Conservation (phyloP, 805 yeast genomes). For the Metschnikowia matae region DNA sequence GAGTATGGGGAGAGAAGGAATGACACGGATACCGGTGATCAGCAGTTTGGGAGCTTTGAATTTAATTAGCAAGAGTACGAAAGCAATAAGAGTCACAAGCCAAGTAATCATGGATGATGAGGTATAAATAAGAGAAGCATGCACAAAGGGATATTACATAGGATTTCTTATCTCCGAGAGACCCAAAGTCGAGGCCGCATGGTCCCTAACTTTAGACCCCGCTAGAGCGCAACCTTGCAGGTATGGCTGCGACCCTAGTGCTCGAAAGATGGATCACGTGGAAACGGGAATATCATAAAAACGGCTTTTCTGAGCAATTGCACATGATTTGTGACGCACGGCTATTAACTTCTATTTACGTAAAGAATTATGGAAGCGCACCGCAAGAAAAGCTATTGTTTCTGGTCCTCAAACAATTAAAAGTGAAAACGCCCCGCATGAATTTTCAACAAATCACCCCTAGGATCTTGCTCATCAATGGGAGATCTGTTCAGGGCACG, state of each 20-base stretch:
- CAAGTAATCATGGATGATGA: neutral
- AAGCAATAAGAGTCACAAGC: neutral
- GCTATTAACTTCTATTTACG: neutral
- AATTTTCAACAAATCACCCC: no score
- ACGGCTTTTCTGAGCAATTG: neutral
- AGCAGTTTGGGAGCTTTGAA: neutral
- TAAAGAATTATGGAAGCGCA: neutral
- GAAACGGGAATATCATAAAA: neutral
- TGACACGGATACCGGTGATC: constrained; percentile 37
- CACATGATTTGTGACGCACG: neutral
- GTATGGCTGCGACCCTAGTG: neutral
- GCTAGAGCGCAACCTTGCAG: neutral
- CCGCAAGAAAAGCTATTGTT: neutral
- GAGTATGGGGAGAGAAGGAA: constrained; percentile 48
- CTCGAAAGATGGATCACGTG: neutral
- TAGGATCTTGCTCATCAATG: neutral
- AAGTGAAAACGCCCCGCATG: no score
- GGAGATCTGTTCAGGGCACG: neutral
- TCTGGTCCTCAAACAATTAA: no score
- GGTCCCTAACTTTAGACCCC: no score
- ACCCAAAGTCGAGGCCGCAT: neutral
- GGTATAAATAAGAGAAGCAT: neutral
- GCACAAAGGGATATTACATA: neutral
- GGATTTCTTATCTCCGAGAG: neutral
- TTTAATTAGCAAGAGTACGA: neutral